Evolutionary conservation across 495 filamentous ascomycete genomes (phyloP).

Genomic region (Patellaria atrata): DNA sequence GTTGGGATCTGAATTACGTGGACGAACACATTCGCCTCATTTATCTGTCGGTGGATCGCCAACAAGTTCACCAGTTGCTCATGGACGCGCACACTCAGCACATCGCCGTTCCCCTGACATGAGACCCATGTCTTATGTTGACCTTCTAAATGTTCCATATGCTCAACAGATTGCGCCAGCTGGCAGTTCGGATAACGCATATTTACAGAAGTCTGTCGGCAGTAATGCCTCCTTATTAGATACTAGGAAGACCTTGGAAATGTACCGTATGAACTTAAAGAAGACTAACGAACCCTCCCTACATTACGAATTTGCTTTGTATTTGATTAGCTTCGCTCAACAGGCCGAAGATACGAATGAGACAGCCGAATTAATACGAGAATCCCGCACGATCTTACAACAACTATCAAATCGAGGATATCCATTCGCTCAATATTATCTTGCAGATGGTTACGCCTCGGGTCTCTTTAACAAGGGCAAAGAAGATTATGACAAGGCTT

Average conservation of each 20-base stretch:
- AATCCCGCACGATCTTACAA: slow-evolving; percentile 79
- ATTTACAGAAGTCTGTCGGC: slow-evolving; percentile 63
- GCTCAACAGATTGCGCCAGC: slow-evolving; percentile 68
- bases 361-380: slow-evolving; percentile 51
- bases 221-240: slow-evolving; percentile 80
- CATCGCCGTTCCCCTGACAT: slow-evolving; percentile 53
- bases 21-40: slow-evolving; percentile 44
- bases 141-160: slow-evolving; percentile 74
- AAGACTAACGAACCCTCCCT: slow-evolving; percentile 80
- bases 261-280: slow-evolving; percentile 93
- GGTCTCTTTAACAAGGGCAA: slow-evolving; percentile 89
- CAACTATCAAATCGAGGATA: slow-evolving; percentile 73
- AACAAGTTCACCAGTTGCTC: slow-evolving; percentile 25
- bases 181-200: slow-evolving; percentile 59
- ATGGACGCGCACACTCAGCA: slow-evolving; percentile 18
- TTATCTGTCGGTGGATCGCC: slow-evolving; percentile 32
- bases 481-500: slow-evolving; percentile 78
- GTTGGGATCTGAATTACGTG: slow-evolving; percentile 50
- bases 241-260: slow-evolving; percentile 82
- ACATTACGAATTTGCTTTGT: slow-evolving; percentile 91
- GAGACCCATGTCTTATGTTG: slow-evolving; percentile 67
- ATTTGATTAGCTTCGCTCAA: slow-evolving; percentile 75
- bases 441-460: slow-evolving; percentile 86
- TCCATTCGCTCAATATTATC: slow-evolving; percentile 94
- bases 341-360: slow-evolving; percentile 31